Base-by-base conservation (phyloP, 192 early-diverging fungal species). In the Glomus cerebriforme region DNA sequence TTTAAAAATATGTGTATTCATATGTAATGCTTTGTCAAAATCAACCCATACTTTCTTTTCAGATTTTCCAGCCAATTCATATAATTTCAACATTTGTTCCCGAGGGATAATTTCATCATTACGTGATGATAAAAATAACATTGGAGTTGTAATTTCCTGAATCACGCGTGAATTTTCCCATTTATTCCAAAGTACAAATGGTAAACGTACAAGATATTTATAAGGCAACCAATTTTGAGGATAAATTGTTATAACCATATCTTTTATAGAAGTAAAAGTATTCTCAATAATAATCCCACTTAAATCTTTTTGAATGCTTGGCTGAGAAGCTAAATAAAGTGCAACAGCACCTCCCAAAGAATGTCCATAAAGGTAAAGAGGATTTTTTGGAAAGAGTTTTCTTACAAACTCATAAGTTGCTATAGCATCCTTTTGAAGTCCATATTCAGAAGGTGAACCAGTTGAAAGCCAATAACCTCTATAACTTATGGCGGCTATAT, bases 251-350 rank as follows among this genome's bases (percentile, higher is more conserved):
- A 45, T 35, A 7, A 85, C 81, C 85, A 86, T 84, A 39, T 82
- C 85, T 34, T 76, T 43, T 29, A 83, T 82, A 9, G 75, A 80
- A 10, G 82, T 79, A 59, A 81, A 86, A 9, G 83, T 83, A 59
- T 86, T 86, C 59, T 86, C 85, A 26, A 86, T 67, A 1, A 86
- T 84, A n/a, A 85, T 43, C 0, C 83, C 82, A 32, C 26, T 73
- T 12, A 84, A 22, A 54, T 81, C 45, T 17, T 27, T 7, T 58
- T 72, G 60, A n/a, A 60, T 74, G 5, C 67, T 45, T 29, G 49
- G 47, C 12, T 75, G 58, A 37, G 79, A 49, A 19, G 80, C 83
- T 43, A 86, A 67, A 58, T 82, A 69, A 24, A 79, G 27, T 34
- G 80, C 82, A 27, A 86, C 82, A 7, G 79, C 63, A 32, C 85